phyloP scores from a whole-genome alignment of 2,329 filamentous ascomycete genomes.

The Emmonsia crescens region DNA sequence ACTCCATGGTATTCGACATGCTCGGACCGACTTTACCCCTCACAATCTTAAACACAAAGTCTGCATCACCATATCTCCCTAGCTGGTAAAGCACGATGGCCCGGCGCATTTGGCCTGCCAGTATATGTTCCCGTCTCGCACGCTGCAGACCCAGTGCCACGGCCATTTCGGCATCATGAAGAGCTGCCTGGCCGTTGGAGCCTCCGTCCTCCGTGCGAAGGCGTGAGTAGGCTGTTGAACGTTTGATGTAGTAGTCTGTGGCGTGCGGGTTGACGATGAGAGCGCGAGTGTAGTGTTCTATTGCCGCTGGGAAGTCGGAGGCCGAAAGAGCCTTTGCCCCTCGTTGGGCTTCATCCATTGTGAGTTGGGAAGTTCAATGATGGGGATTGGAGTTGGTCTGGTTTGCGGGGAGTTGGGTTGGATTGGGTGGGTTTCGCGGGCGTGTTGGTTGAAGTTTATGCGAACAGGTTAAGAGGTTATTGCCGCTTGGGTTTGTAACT shows the following conservation, averaged over 20 bases:
- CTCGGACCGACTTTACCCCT: constrained; percentile 37
- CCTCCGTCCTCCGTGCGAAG: constrained; percentile 41
- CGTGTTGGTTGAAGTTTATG: neutral
- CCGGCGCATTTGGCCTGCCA: constrained; percentile 71
- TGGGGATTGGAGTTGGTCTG: neutral
- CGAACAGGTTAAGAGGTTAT: neutral
- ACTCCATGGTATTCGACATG: constrained; percentile 18
- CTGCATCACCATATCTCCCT: constrained; percentile 62
- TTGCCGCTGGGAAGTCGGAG: constrained; percentile 55
- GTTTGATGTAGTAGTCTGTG: constrained; percentile 69
- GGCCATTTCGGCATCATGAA: constrained; percentile 59
- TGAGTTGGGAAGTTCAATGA: neutral
- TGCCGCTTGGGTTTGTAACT: neutral
- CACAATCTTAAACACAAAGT: constrained; percentile 54
- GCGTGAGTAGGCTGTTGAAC: constrained; percentile 67
- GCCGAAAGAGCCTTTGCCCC: constrained; percentile 52
- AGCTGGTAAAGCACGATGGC: constrained; percentile 62
- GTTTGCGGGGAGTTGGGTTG: neutral
- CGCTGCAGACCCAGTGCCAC: constrained; percentile 54
- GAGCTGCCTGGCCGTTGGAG: constrained; percentile 38
- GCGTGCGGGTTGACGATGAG: constrained; percentile 52
- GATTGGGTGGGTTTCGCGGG: neutral
- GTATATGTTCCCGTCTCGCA: constrained; percentile 62
- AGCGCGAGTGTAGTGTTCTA: constrained; percentile 57
- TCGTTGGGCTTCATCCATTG: constrained; percentile 43